Conservation (phyloP, 768 basidiomycete species). For the Boletus rubescentipes region DNA sequence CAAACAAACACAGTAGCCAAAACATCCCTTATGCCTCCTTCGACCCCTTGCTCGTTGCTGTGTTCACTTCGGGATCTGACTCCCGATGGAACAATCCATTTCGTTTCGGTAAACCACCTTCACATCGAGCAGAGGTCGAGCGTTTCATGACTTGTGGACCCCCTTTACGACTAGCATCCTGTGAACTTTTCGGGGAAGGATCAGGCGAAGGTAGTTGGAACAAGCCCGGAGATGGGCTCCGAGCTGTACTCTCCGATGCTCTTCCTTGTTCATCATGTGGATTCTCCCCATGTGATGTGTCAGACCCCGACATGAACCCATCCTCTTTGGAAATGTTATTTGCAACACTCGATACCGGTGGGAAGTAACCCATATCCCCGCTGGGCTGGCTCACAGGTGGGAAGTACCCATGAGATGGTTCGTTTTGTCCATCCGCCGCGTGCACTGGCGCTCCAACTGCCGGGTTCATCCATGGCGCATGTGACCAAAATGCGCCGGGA, state of each 20-base stretch:
- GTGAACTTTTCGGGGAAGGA: conserved; percentile 3
- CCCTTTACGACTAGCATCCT: conserved; percentile 17
- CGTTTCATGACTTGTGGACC: conserved; percentile 26
- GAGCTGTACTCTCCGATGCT: conserved; percentile 4
- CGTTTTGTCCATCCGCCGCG: conserved; percentile 14
- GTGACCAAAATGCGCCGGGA: conserved; percentile 70
- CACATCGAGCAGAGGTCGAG: conserved; percentile 28
- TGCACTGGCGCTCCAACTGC: conserved; percentile 61
- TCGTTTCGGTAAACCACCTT: conserved; percentile 26
- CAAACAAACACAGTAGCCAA: conserved; percentile 16
- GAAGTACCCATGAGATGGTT: conserved; percentile 38
- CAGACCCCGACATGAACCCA: conserved; percentile 1
- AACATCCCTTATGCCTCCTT: conserved; percentile 21
- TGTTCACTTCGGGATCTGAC: conserved; percentile 29
- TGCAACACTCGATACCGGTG: conserved; percentile 36
- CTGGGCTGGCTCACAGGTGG: conserved; percentile 35
- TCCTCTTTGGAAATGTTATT: conserved; percentile 37
- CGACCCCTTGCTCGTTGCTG: conserved; percentile 21
- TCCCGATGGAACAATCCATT: conserved; percentile 32
- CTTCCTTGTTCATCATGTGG: conserved; percentile 2
- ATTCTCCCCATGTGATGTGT: background rate
- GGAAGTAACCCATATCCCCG: conserved; percentile 41
- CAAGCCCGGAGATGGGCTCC: conserved; percentile 7
- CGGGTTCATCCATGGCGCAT: conserved; percentile 57
- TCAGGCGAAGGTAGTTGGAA: conserved; percentile 10